Percentiles rank a stretch among this genome's conserved stretches.
Conservation (phyloP, 495 filamentous ascomycete genomes). For the Tuber melanosporum region DNA sequence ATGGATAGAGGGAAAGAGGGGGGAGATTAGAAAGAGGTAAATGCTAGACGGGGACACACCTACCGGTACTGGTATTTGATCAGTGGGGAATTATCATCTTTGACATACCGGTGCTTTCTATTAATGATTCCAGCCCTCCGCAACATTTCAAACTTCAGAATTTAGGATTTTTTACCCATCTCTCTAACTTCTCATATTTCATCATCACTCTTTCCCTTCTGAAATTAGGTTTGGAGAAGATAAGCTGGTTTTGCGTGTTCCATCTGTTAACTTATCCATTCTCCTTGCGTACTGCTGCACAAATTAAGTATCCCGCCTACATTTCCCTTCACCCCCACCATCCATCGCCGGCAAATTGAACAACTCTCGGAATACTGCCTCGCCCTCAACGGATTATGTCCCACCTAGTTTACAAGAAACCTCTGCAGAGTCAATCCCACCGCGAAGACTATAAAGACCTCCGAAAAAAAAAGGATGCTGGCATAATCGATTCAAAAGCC, state of each 20-base stretch:
- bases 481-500: conserved; percentile 20
- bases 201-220: not conserved
- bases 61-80: not conserved
- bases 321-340: not conserved
- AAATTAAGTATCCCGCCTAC: not conserved
- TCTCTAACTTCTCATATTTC: not conserved
- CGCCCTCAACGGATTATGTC: conserved; percentile 22
- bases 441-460: conserved; percentile 37
- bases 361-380: not conserved
- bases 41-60: not conserved
- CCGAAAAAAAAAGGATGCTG: conserved; percentile 13
- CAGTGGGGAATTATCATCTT: not conserved
- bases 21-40: not conserved
- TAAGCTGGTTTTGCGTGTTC: not conserved
- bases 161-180: not conserved
- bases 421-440: conserved; percentile 27
- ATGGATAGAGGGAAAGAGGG: not conserved
- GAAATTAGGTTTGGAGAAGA: not conserved
- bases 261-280: not conserved
- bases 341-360: not conserved
- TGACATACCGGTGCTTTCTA: not conserved
- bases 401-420: conserved; percentile 39
- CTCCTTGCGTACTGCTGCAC: not conserved
- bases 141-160: not conserved
- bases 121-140: not conserved